These are phyloP conservation scores for Volvox reticuliferus DNA, from an alignment of 139 green algal species.

Conservation along the genomic window DNA sequence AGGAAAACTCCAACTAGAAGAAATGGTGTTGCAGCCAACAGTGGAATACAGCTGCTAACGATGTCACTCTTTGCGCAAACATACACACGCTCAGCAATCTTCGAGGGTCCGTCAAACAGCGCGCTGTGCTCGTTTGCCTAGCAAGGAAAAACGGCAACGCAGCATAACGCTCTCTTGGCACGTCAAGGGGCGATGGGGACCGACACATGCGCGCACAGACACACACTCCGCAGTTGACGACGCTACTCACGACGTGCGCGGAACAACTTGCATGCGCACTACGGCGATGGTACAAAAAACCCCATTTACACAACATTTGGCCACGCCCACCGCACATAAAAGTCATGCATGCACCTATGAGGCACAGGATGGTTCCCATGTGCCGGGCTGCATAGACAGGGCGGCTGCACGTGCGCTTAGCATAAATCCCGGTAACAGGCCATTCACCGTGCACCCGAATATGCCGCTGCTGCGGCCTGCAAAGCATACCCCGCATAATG, in stretches of 20 bases:
- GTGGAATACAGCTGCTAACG: conserved; percentile 28
- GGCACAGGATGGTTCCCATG: not conserved
- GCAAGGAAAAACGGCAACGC: conserved; percentile 14
- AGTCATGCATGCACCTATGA: conserved; percentile 27
- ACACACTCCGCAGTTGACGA: not conserved
- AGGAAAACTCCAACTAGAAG: not conserved
- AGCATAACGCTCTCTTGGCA: not conserved
- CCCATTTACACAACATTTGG: not conserved
- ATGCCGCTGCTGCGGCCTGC: conserved; percentile 17
- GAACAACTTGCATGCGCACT: not conserved
- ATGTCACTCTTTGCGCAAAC: conserved; percentile 1
- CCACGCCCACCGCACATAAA: not conserved
- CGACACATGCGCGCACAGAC: not conserved
- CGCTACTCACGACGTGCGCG: not conserved
- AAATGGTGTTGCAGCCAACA: conserved; percentile 7
- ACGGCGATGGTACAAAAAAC: conserved; percentile 1
- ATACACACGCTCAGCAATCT: conserved; percentile 30
- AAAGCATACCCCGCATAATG: conserved; percentile 31
- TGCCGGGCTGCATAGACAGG: conserved; percentile 26
- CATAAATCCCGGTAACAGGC: not conserved
- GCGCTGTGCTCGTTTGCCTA: not conserved
- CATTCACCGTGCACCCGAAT: not conserved
- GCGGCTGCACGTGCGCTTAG: not conserved
- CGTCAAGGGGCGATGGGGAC: not conserved
- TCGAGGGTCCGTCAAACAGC: conserved; percentile 21